Evolutionary conservation across 345 rosid genomes (phyloP), one percentile per base, ranked within the genome.

Genomic region (Excoecaria cochinchinensis): DNA sequence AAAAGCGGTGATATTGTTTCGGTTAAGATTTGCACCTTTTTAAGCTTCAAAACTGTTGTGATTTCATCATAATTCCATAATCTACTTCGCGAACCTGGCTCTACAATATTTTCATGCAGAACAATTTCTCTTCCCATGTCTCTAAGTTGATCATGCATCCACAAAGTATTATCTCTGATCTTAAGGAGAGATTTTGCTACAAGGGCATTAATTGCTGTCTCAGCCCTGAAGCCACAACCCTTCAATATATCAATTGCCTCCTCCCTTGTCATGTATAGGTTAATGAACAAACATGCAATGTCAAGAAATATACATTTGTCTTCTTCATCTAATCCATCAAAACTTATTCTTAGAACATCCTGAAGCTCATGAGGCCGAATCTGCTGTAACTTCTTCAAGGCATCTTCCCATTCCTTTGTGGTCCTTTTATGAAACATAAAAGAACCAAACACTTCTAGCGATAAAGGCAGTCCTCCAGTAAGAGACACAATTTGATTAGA

Each of bases 41-140:
- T 52, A 12, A 70, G 51, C 68, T 76, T 73, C 76, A 93, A 81
- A 40, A 86, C 74, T 3, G 56, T 50, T 67, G 84, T 47, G 59
- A 89, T 88, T 60, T 90, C 92, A n/a, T 63, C n/a, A 4, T 69
- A 84, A 70, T 89, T 87, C 95, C 89, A 90, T 36, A 93, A 76
- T 82, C 98, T 84, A 71, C 91, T 93, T 5, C 86, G 84, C 82
- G 63, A 75, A 64, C 86, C 76, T 40, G 86, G 87, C 73, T 83
- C 79, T 0, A 0, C 31, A 7, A 19, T 46, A 51, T 2, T 69
- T 70, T 84, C 87, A 19, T 55, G 47, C 10, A 15, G 78, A 50
- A 78, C 90, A 16, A 91, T 85, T 74, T 89, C 85, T 72, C 88
- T 85, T 71, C 90, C 98, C 98, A 93, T 93, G 73, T 93, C 95